These are phyloP conservation scores for Fraxinus albicans DNA, from an alignment of 305 asterid species.

Conservation along the genomic window DNA sequence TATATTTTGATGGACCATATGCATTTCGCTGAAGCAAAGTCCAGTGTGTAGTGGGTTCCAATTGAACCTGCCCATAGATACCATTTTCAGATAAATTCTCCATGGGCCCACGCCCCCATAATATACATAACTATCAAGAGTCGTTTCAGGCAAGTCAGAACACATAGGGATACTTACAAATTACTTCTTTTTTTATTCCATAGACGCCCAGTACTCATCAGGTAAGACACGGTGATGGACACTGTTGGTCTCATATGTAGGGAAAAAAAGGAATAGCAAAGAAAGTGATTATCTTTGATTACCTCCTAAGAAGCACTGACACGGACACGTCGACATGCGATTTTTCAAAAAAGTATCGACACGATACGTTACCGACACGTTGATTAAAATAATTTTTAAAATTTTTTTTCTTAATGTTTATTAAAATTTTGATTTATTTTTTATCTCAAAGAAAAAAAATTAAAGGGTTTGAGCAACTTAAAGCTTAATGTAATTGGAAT, in stretches of 20 bases:
- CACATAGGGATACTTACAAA: neutral
- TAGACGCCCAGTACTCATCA: neutral
- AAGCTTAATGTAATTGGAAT: no score
- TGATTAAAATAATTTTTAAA: no score
- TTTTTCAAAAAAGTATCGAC: no score
- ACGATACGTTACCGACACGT: no score
- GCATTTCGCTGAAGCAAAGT: slow-evolving; percentile 55
- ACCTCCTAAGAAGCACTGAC: neutral
- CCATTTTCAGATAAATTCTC: slow-evolving; percentile 6
- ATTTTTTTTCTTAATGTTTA: no score
- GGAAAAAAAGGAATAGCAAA: neutral
- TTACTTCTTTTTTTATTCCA: neutral
- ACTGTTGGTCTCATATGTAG: neutral
- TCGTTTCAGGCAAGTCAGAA: neutral
- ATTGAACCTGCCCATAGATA: slow-evolving; percentile 63
- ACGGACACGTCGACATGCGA: no score
- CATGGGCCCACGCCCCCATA: neutral
- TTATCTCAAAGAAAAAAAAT: no score
- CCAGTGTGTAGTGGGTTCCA: slow-evolving; percentile 88
- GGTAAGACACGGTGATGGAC: neutral
- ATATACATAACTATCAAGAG: neutral
- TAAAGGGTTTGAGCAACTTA: no score
- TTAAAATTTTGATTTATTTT: no score
- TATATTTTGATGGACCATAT: slow-evolving; percentile 64
- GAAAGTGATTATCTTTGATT: neutral